Percentiles rank a stretch among this genome's conserved stretches.
Conservation (phyloP, 2,329 filamentous ascomycete genomes). For the Claviceps fusiformis region DNA sequence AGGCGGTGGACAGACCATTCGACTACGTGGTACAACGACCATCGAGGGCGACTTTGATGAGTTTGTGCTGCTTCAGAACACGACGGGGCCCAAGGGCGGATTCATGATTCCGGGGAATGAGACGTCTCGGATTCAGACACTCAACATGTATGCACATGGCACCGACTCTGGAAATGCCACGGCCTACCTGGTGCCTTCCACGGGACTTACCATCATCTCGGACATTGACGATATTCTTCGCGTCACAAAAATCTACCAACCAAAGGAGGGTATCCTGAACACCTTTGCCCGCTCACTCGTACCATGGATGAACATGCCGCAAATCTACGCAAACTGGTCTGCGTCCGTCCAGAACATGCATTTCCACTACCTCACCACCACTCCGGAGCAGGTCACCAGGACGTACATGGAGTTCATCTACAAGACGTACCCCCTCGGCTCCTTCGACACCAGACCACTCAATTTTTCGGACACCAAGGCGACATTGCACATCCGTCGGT, state of each 20-base stretch:
- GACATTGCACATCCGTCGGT: constrained; percentile 57
- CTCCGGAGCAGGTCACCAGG: constrained; percentile 62
- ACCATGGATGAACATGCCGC: constrained; percentile 67
- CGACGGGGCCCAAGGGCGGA: constrained; percentile 33
- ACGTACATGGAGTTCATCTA: constrained; percentile 76
- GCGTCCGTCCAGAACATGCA: constrained; percentile 52
- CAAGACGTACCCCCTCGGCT: constrained; percentile 61
- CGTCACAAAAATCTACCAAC: constrained; percentile 69
- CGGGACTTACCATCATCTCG: constrained; percentile 58
- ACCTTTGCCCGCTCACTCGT: constrained; percentile 59
- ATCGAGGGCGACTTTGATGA: constrained; percentile 58
- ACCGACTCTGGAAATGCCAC: constrained; percentile 58
- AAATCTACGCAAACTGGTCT: constrained; percentile 65
- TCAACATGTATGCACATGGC: constrained; percentile 55
- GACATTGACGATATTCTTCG: constrained; percentile 73
- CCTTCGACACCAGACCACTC: constrained; percentile 63
- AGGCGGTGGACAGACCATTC: constrained; percentile 49
- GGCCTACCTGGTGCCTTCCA: constrained; percentile 58
- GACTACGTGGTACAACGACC: constrained; percentile 53
- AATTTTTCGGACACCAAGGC: constrained; percentile 68
- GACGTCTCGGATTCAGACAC: constrained; percentile 49
- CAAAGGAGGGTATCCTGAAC: constrained; percentile 61
- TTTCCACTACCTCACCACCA: constrained; percentile 74
- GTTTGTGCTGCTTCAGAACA: constrained; percentile 50
- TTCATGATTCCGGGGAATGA: constrained; percentile 48